Evolutionary conservation across 371 early-diverging fungal species (phyloP).

Genomic region (Funneliformis caledonium): DNA sequence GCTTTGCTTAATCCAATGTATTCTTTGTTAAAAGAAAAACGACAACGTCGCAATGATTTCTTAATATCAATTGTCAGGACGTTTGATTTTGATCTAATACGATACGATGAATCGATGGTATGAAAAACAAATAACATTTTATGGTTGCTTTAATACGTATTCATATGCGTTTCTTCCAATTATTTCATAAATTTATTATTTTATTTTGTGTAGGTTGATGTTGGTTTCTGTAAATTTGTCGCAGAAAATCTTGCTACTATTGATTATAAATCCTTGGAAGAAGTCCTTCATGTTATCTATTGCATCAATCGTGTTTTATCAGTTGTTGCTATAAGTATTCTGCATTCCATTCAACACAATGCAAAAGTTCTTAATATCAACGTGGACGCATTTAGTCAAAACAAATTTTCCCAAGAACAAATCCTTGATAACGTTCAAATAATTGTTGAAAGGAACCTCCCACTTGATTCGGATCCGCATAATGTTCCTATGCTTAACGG

Average conservation of each 20-base stretch:
- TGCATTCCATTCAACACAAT: conserved; percentile 53
- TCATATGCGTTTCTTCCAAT: not conserved
- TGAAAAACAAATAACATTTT: not conserved
- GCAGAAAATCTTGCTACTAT: conserved; percentile 80
- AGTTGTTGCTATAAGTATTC: conserved; percentile 65
- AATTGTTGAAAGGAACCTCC: not conserved
- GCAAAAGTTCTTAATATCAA: conserved; percentile 40
- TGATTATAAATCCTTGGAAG: conserved; percentile 77
- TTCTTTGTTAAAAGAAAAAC: conserved; percentile 67
- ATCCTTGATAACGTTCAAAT: conserved; percentile 38
- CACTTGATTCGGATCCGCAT: not conserved
- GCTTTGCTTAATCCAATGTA: conserved; percentile 73
- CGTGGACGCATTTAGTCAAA: not conserved
- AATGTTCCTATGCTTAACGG: not conserved
- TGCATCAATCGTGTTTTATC: conserved; percentile 72
- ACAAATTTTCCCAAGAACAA: conserved; percentile 11
- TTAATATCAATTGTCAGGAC: conserved; percentile 67
- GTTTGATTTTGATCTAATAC: conserved; percentile 63
- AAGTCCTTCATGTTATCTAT: conserved; percentile 74
- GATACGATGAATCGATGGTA: conserved; percentile 43
- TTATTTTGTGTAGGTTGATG: conserved; percentile 50
- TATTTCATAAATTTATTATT: not conserved
- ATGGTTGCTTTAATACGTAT: conserved; percentile 24
- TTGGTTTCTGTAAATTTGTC: conserved; percentile 72
- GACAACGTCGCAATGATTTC: conserved; percentile 73